These are phyloP conservation scores for Aureoboletus auriporus DNA, from an alignment of 768 basidiomycete genomes.

Conservation along the genomic window DNA sequence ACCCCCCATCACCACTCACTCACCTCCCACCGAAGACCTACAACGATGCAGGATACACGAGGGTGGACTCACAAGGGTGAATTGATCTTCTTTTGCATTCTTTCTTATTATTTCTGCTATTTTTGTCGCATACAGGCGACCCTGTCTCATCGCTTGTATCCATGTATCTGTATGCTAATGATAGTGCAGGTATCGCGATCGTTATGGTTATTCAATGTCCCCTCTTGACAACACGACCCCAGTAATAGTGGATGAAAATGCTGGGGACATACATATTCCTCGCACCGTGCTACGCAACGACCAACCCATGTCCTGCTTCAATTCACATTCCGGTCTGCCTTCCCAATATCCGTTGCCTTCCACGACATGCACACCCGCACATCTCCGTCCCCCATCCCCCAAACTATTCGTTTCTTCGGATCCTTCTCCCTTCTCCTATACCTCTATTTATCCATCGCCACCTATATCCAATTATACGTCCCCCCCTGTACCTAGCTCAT, in stretches of 20 bases:
- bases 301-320: constrained; percentile 7
- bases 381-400: constrained; percentile 29
- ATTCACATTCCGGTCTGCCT: constrained; percentile 1
- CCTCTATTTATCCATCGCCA: constrained; percentile 24
- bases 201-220: constrained; percentile 26
- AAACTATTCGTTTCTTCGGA: constrained; percentile 22
- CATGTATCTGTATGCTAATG: constrained; percentile 14
- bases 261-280: constrained; percentile 15
- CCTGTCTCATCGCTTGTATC: constrained; percentile 8
- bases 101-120: background rate
- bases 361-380: constrained; percentile 18
- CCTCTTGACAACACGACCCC: constrained; percentile 32
- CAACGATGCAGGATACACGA: constrained; percentile 16
- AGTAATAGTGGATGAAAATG: constrained; percentile 30
- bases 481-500: constrained; percentile 17
- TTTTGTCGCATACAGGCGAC: constrained; percentile 14
- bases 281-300: constrained; percentile 22
- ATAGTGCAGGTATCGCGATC: constrained; percentile 23
- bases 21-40: constrained; percentile 22
- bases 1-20: constrained; percentile 20
- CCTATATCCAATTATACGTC: constrained; percentile 23
- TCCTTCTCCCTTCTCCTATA: constrained; percentile 15
- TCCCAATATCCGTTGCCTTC: constrained; percentile 4
- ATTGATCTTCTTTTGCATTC: constrained; percentile 5
- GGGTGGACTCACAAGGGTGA: constrained; percentile 28